phyloP scores from a whole-genome alignment of 106 monocot species.

The Platanthera zijinensis region DNA sequence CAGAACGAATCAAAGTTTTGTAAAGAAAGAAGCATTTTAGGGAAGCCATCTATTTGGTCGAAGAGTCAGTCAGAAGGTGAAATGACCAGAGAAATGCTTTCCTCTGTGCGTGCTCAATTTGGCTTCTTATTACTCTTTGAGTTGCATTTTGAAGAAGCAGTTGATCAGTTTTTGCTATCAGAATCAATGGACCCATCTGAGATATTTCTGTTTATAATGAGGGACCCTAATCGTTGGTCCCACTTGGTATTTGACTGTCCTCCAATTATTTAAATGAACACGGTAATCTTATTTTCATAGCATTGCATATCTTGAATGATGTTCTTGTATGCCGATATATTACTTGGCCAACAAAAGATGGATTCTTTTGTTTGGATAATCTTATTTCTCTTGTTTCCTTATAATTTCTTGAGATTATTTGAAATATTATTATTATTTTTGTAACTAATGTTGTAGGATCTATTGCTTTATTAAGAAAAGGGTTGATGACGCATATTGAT shows the following conservation, averaged over 20 bases:
- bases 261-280: background rate
- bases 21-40: constrained; percentile 71
- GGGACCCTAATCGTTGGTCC: constrained; percentile 95
- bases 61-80: constrained; percentile 77
- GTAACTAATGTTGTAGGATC: background rate
- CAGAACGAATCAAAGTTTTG: constrained; percentile 91
- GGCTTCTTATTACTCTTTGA: constrained; percentile 93
- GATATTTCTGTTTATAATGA: constrained; percentile 93
- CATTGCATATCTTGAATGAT: background rate
- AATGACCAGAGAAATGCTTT: constrained; percentile 72
- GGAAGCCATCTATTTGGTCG: constrained; percentile 58
- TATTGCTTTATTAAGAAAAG: background rate
- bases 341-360: background rate
- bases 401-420: background rate
- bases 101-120: constrained; percentile 97
- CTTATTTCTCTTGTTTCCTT: background rate
- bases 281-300: background rate
- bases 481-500: background rate
- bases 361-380: background rate
- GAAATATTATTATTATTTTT: no score
- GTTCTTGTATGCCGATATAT: background rate
- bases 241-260: constrained; percentile 41
- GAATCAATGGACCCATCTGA: constrained; percentile 92
- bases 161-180: constrained; percentile 88
- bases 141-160: constrained; percentile 91